Base-by-base conservation (phyloP, 2,329 filamentous ascomycete genomes). In the Trichophyton schoenleinii region DNA sequence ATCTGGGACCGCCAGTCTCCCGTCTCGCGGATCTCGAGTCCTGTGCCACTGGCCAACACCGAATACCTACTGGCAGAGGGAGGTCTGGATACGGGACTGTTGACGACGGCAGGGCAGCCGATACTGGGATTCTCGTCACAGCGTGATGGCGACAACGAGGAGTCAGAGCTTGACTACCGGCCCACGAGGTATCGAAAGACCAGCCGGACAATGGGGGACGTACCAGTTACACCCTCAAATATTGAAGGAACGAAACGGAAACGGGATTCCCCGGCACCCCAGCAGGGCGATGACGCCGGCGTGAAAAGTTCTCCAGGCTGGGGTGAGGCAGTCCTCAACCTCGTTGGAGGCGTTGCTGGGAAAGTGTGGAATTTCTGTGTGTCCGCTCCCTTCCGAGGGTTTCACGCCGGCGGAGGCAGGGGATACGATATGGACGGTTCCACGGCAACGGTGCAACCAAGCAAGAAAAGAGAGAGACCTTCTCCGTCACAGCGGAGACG, bases 321-420 rank as follows among this genome's bases (percentile, higher is more conserved):
- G 67, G 69, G 62, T 44, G 73, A 69, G 38, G 68, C 75, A 1
- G 73, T 78, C 5, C 72, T 78, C 55, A 73, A 72, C 36, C 70
- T 74, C 3, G 75, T 78, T 2, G 75, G 68, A 28, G 68, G 68
- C 1, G 66, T 72, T n/a, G 71, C 71, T 8, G 88, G 89, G 18
- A 92, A 87, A 68, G 84, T 95, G 0, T 91, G 89, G 82, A 83
- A 91, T 66, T 94, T 96, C 68, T 96, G 91, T 76, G 88, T 79
- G 71, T 72, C 77, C 3, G 77, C 71, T 25, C 83, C 87, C 0
- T 95, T 96, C 69, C 81, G 82, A 60, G 91, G 91, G 0, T 96
- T 96, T 72, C 86, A 91, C 64, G 90, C 91, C 11, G 92, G 91
- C 6, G 89, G 87, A 2, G 92, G 91, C 7, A 79, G 79, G 63